Base-by-base conservation (phyloP, 1,284 basidiomycete genomes). In the Apiotrichum montevideense region DNA sequence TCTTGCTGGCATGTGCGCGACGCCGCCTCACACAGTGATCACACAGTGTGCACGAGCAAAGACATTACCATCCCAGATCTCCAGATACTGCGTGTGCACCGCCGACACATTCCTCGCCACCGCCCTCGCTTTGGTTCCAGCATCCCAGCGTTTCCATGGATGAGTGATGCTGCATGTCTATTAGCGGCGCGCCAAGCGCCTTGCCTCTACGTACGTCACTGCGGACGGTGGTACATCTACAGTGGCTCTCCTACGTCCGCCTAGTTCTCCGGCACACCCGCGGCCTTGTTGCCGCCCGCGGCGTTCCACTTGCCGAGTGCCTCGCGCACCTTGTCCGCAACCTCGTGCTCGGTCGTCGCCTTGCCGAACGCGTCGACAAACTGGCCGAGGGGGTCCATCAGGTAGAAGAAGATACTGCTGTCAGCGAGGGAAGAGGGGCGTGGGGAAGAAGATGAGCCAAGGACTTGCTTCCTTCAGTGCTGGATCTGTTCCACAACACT, bases 361-460 rank as follows among this genome's bases (percentile, higher is more conserved):
- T 96, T 91, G 10, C 95, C 96, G 73, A 98, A 98, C 3, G 96
- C 95, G 68, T 98, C 94, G 2, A 98, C 91, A 66, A 98, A 99
- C 70, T 88, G 83, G 15, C 95, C 95, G 7, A 86, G 78, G 1
- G 96, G 95, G 71, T 98, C 93, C 93, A 99, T 97, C 39, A 99
- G 83, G 77, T 99, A 99, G 72, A 98, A 91, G 75, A 94, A 98
- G 73, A 97, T 97, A 52, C 68, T 71, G 77, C 3, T 29, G 29
- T 29, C 29, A 29, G 29, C 29, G 29, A 29, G 29, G 29, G 29
- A 3, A 29, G 29, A 29, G 29, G 29, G 29, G 29, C 29, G 29
- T 29, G 29, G 29, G 3, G 29, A 3, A 29, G 29, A 29, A 29
- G 29, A 29, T 29, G 29, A 29, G 29, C 29, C 29, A 29, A 29